Evolutionary conservation across 2,329 filamentous ascomycete genomes (phyloP).

Genomic region (Fonsecaea pedrosoi): DNA sequence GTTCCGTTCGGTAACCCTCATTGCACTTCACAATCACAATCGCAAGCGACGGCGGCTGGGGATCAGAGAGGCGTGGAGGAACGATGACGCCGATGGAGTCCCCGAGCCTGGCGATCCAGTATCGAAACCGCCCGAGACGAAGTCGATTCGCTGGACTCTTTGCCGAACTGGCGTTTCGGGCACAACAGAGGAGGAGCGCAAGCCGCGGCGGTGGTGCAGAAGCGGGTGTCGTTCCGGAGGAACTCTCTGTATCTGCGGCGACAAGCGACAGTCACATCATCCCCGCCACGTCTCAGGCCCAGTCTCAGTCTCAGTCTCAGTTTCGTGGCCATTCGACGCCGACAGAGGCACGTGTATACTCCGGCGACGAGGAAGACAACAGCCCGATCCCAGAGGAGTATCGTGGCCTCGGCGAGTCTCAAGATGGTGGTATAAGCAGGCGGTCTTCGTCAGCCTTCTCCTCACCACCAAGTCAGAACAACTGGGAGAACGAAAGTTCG

Average conservation of each 20-base stretch:
- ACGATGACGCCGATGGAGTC: not conserved
- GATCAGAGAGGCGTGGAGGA: no score
- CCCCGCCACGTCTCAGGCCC: no score
- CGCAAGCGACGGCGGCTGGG: not conserved
- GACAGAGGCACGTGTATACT: not conserved
- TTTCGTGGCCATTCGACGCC: not conserved
- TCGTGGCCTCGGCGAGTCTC: not conserved
- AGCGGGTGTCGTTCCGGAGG: not conserved
- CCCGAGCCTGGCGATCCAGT: not conserved
- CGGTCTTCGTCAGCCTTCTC: no score
- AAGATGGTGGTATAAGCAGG: not conserved
- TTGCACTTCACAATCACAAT: not conserved
- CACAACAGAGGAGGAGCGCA: no score
- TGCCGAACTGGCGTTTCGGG: not conserved
- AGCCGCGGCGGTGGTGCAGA: no score
- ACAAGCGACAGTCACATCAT: not conserved
- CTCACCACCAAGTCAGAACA: no score
- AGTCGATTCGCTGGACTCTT: not conserved
- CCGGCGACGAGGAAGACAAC: not conserved
- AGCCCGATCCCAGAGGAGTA: conserved; percentile 2
- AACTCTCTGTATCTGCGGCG: not conserved
- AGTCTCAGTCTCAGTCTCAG: no score
- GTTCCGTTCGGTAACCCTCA: no score
- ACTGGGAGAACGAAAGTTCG: no score
- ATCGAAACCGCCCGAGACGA: not conserved